phyloP scores from a whole-genome alignment of 176 grass and related monocot species.

The Echinochloa phyllopogon region DNA sequence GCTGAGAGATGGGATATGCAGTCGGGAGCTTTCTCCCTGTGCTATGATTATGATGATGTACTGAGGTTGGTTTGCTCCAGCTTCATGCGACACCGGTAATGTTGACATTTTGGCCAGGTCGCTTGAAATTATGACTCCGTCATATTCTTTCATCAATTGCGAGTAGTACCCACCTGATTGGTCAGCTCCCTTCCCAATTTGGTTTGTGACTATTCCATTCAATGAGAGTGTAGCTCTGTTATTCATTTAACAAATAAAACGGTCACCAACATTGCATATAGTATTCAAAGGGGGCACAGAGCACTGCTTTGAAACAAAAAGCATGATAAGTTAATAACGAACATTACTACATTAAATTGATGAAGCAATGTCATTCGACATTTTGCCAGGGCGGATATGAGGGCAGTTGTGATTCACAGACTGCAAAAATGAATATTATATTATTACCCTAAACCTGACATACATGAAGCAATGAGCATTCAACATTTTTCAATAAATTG shows the following conservation, averaged over 20 bases:
- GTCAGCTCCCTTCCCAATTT: conserved; percentile 60
- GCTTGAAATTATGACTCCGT: conserved; percentile 77
- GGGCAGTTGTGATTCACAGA: background rate
- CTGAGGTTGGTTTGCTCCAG: conserved; percentile 69
- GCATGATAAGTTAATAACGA: background rate
- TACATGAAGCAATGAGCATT: background rate
- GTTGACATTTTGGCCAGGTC: conserved; percentile 53
- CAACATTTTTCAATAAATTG: background rate
- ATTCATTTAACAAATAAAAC: conserved; percentile 10
- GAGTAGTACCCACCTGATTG: conserved; percentile 83
- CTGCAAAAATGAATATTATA: background rate
- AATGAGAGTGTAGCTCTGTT: conserved; percentile 75
- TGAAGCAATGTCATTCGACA: background rate
- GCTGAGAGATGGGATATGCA: conserved; percentile 55
- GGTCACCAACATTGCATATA: background rate
- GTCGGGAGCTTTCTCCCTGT: conserved; percentile 24
- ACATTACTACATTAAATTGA: background rate
- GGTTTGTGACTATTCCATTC: conserved; percentile 58
- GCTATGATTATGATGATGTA: conserved; percentile 79
- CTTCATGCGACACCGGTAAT: conserved; percentile 65
- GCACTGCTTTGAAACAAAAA: background rate
- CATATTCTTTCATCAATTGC: conserved; percentile 73
- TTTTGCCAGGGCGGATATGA: background rate
- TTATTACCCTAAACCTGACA: background rate
- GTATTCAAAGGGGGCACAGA: background rate